phyloP scores from a whole-genome alignment of 73 alveolate species.

The Paramecium bursaria region DNA sequence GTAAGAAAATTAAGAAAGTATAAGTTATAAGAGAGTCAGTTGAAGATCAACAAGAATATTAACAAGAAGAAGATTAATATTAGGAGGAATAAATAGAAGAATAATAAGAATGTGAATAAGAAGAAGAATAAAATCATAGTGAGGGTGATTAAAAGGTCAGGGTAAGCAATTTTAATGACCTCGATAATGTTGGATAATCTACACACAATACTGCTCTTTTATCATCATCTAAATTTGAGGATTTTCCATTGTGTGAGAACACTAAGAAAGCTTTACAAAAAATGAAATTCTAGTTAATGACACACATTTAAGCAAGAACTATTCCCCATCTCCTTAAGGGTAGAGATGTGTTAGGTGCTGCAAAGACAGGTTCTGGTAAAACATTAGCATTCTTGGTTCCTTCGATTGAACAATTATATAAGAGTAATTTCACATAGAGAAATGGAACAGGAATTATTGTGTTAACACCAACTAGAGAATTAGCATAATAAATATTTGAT shows the following conservation, averaged over 20 bases:
- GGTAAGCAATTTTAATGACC: too few relatives aligned
- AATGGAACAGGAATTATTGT: constrained; percentile 95
- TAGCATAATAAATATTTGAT: constrained; percentile 97
- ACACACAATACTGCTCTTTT: constrained; percentile 80
- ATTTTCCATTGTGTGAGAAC: constrained; percentile 78
- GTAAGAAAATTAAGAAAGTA: too few relatives aligned
- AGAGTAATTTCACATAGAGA: constrained; percentile 85
- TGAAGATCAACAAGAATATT: too few relatives aligned
- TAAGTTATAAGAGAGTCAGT: too few relatives aligned
- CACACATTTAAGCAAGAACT: constrained; percentile 91
- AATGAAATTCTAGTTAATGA: constrained; percentile 84
- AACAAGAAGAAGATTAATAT: too few relatives aligned
- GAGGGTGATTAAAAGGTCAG: too few relatives aligned
- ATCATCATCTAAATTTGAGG: constrained; percentile 79
- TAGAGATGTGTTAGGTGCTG: constrained; percentile 98
- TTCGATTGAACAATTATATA: constrained; percentile 92
- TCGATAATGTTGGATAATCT: too few relatives aligned
- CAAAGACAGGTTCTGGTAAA: constrained; percentile 99
- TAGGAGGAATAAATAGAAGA: too few relatives aligned
- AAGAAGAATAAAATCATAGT: too few relatives aligned
- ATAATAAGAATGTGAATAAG: too few relatives aligned
- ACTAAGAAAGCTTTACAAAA: constrained; percentile 81
- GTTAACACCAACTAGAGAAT: constrained; percentile 99
- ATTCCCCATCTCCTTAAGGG: constrained; percentile 92
- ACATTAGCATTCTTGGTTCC: constrained; percentile 98